Evolutionary conservation across 352 stramenopile genomes (phyloP), one percentile per base, ranked within the genome.

Genomic region (Albugo laibachii): DNA sequence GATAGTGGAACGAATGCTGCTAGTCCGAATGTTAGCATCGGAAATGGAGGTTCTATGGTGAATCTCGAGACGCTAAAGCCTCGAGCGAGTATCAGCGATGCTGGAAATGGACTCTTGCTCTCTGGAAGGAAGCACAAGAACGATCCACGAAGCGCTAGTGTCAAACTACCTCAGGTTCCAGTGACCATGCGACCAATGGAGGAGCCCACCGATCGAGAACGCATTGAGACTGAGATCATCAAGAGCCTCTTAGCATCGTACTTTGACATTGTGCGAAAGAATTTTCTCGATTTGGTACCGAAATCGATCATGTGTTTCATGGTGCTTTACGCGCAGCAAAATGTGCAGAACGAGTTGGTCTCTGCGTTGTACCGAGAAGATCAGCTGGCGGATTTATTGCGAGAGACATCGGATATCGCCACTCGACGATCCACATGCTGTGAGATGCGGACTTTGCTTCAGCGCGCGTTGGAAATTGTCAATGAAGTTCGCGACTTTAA

Each of bases 281-380:
- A 97, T 63, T 98, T 98, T 63, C 77, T 97, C 57, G 96, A 99
- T 59, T 72, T 99, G 57, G 94, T 99, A 36, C 95, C 96, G 5
- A 99, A 99, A 69, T 93, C 94, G n/a, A 97, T 98, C 59, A 98
- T 98, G 93, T 95, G 89, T 71, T 98, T 98, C 58, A 87, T 98
- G 80, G 80, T 95, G 20, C 80, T 79, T 19, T 58, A 91, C 59
- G 76, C 94, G 34, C 96, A 96, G 62, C 91, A 98, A 57, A 95
- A 95, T 40, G 79, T 99, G 50, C 93, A 98, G 64, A 98, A 97
- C 66, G 92, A 98, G 62, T 69, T 99, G 27, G 91, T 99, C 14
- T 92, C 80, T 36, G 84, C 93, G 48, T 66, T 99, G 19, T 99
- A 98, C 62, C 87, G 92, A 24, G 94, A 99, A 55, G 82, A 94